These are phyloP conservation scores for Apodospora peruviana DNA, from an alignment of 495 filamentous ascomycete genomes.

Conservation along the genomic window DNA sequence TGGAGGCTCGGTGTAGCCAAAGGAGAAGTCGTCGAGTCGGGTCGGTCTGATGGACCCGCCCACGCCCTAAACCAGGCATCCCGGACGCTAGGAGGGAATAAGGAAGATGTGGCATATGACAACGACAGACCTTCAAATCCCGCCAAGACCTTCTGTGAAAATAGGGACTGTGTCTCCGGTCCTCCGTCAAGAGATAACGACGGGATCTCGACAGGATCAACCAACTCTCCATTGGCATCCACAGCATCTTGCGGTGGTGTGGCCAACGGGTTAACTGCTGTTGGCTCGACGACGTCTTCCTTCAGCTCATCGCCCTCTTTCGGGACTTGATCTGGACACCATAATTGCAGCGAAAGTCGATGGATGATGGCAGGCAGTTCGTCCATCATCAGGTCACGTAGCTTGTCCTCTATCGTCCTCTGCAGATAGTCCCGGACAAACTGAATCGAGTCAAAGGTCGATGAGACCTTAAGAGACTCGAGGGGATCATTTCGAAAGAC, in stretches of 20 bases:
- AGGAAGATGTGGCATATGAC: conserved; percentile 78
- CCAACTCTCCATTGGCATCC: conserved; percentile 66
- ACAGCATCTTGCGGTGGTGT: conserved; percentile 74
- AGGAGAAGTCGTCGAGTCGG: conserved; percentile 52
- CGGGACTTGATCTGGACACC: conserved; percentile 78
- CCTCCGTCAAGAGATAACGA: conserved; percentile 69
- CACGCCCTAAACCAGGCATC: conserved; percentile 88
- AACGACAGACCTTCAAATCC: conserved; percentile 70
- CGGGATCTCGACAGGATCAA: conserved; percentile 68
- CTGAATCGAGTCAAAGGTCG: conserved; percentile 96
- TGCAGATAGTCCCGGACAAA: conserved; percentile 97
- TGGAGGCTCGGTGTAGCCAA: conserved; percentile 50
- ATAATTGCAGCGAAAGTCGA: conserved; percentile 79
- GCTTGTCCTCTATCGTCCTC: conserved; percentile 90
- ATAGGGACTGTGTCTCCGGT: conserved; percentile 73
- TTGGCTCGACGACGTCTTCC: conserved; percentile 41
- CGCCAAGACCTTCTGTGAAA: conserved; percentile 85
- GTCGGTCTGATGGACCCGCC: conserved; percentile 72
- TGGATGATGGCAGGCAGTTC: conserved; percentile 96
- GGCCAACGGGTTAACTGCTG: conserved; percentile 69
- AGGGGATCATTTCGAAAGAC: conserved; percentile 98
- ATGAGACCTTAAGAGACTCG: conserved; percentile 95
- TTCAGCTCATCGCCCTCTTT: conserved; percentile 46
- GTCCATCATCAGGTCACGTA: conserved; percentile 92
- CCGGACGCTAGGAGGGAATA: conserved; percentile 77